Conservation (phyloP, 441 rosid genomes). For the Aquilaria agallochum region DNA sequence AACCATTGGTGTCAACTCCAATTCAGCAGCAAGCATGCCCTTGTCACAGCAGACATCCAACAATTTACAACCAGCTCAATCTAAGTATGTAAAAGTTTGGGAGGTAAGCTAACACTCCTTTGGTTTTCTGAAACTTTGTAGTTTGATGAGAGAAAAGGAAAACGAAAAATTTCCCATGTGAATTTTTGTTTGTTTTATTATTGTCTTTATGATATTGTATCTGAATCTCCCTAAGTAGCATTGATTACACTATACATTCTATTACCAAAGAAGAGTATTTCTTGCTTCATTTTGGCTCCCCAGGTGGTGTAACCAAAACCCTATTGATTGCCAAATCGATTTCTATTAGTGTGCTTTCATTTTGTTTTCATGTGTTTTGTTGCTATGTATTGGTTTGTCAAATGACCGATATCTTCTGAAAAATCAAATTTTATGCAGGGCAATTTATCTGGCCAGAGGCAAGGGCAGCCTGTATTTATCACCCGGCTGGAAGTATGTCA, state of each 20-base stretch:
- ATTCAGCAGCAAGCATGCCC: conserved; percentile 62
- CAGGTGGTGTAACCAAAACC: too few species aligned
- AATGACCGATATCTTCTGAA: conserved; percentile 19
- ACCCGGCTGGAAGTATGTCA: conserved; percentile 86
- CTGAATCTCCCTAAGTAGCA: not conserved
- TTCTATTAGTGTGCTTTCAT: too few species aligned
- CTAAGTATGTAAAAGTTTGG: conserved; percentile 95
- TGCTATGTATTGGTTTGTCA: conserved; percentile 1
- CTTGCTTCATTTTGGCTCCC: not conserved
- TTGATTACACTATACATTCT: conserved; percentile 1
- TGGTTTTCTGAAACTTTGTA: not conserved
- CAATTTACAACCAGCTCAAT: conserved; percentile 65
- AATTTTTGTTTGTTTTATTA: conserved; percentile 3
- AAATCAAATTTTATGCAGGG: conserved; percentile 53
- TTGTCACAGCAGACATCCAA: conserved; percentile 68
- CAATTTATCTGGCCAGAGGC: conserved; percentile 89
- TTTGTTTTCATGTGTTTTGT: not conserved
- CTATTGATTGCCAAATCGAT: too few species aligned
- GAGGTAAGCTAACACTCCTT: conserved; percentile 46
- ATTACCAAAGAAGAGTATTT: not conserved
- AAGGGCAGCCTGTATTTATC: conserved; percentile 96
- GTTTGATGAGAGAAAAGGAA: not conserved
- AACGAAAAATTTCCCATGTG: not conserved
- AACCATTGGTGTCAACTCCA: conserved; percentile 57
- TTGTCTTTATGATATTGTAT: not conserved